Percentiles rank a stretch among this genome's conserved stretches.
These are phyloP conservation scores for Borealophlyctis nickersoniae DNA, from an alignment of 192 early-diverging fungal genomes.

Conservation along the genomic window DNA sequence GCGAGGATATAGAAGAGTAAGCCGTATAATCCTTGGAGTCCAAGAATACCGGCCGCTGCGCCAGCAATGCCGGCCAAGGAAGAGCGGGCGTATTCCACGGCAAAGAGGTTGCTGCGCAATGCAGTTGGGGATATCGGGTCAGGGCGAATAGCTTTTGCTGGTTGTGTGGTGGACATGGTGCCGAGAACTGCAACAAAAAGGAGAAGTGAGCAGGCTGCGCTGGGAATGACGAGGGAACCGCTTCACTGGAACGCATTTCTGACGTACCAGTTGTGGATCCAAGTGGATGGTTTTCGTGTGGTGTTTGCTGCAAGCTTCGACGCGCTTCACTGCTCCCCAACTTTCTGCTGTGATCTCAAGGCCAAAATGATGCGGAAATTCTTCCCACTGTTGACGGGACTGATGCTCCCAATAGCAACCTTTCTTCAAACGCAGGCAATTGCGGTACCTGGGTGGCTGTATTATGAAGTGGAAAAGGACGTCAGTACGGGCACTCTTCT, in stretches of 20 bases:
- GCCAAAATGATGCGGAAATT: conserved; percentile 14
- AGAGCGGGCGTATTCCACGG: conserved; percentile 64
- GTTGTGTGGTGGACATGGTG: too few relatives aligned
- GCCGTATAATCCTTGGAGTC: conserved; percentile 76
- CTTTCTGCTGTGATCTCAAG: neutral
- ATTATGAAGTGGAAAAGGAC: conserved; percentile 2
- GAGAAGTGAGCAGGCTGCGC: too few relatives aligned
- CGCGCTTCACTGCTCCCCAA: too few relatives aligned
- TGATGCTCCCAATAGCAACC: conserved; percentile 42
- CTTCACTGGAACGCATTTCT: too few relatives aligned
- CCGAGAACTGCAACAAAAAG: too few relatives aligned
- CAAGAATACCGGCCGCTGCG: conserved; percentile 83
- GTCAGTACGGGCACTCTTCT: neutral
- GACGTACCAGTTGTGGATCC: too few relatives aligned
- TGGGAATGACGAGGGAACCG: too few relatives aligned
- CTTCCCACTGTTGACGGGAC: conserved; percentile 36
- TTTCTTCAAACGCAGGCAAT: conserved; percentile 48
- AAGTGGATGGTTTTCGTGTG: too few relatives aligned
- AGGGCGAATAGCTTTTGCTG: neutral
- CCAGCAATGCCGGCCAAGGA: conserved; percentile 73
- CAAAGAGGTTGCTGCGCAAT: conserved; percentile 54
- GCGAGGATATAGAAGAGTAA: conserved; percentile 77
- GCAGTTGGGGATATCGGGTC: conserved; percentile 11
- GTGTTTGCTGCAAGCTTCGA: too few relatives aligned
- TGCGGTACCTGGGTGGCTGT: conserved; percentile 41